These are phyloP conservation scores for Lotmaria passim DNA, from an alignment of 208 protist species.

Conservation along the genomic window DNA sequence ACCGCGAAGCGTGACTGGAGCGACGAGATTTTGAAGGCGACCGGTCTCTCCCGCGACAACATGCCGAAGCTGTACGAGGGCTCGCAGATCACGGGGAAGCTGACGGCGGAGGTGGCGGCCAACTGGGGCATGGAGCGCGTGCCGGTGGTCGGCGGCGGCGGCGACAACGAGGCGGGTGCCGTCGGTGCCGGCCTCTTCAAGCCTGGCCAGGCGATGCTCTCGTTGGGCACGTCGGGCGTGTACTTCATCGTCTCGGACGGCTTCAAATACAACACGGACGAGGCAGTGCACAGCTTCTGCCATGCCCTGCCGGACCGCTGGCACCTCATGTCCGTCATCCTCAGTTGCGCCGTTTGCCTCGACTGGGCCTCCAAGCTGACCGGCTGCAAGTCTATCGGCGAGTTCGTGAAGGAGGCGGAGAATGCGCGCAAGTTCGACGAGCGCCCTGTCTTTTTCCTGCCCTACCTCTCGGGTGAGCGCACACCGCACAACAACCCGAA, in stretches of 20 bases:
- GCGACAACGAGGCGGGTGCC: slow-evolving; percentile 79
- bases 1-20: slow-evolving; percentile 70
- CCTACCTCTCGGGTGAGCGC: slow-evolving; percentile 75
- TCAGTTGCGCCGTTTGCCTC: slow-evolving; percentile 81
- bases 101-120: slow-evolving; percentile 45
- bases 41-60: slow-evolving; percentile 56
- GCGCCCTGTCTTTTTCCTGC: slow-evolving; percentile 67
- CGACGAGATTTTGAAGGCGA: slow-evolving; percentile 68
- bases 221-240: slow-evolving; percentile 81
- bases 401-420: slow-evolving; percentile 67
- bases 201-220: slow-evolving; percentile 81
- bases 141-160: slow-evolving; percentile 69
- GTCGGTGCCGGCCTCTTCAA: slow-evolving; percentile 72
- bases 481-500: slow-evolving; percentile 82
- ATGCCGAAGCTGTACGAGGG: slow-evolving; percentile 84
- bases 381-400: slow-evolving; percentile 57
- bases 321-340: slow-evolving; percentile 85
- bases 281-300: slow-evolving; percentile 86
- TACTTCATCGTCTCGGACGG: slow-evolving; percentile 84
- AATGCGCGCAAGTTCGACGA: slow-evolving; percentile 56
- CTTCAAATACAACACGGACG: slow-evolving; percentile 73
- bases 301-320: slow-evolving; percentile 73
- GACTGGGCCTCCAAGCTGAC: slow-evolving; percentile 73
- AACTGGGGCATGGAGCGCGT: slow-evolving; percentile 66
- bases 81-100: slow-evolving; percentile 52